phyloP scores from a whole-genome alignment of 768 basidiomycete genomes.

The Boletus subcaerulescens region DNA sequence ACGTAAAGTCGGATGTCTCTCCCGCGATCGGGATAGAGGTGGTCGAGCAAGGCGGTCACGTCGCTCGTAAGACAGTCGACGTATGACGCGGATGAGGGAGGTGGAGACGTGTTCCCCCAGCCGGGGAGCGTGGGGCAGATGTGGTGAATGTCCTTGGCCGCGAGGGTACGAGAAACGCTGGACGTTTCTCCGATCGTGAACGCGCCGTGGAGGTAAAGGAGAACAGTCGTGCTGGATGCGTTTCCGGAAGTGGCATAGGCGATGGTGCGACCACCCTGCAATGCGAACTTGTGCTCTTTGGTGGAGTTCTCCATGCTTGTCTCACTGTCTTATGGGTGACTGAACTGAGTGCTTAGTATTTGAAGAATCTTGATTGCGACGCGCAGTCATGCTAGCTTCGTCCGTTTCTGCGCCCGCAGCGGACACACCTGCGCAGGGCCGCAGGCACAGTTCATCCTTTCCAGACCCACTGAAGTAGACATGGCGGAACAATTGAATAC shows the following conservation, averaged over 20 bases:
- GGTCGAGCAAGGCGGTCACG: slow-evolving; percentile 44
- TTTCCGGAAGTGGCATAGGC: slow-evolving; percentile 56
- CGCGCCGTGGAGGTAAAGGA: slow-evolving; percentile 56
- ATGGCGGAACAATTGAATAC: rapidly evolving
- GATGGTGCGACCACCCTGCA: slow-evolving; percentile 43
- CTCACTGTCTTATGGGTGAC: neutral
- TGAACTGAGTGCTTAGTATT: neutral
- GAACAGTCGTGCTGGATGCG: slow-evolving; percentile 43
- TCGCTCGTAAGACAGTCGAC: slow-evolving; percentile 42
- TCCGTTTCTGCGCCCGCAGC: neutral
- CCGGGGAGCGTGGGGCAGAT: slow-evolving; percentile 55
- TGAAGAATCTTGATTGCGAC: neutral
- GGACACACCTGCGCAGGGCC: too few relatives aligned
- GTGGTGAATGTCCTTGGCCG: slow-evolving; percentile 42
- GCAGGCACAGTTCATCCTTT: too few relatives aligned
- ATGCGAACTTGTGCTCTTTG: slow-evolving; percentile 17
- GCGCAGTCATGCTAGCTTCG: neutral
- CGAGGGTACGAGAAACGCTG: slow-evolving; percentile 31
- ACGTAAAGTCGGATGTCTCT: slow-evolving; percentile 46
- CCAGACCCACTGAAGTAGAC: too few relatives aligned
- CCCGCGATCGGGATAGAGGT: slow-evolving; percentile 44
- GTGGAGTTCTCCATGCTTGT: neutral
- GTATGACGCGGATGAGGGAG: slow-evolving; percentile 35
- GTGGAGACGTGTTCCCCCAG: slow-evolving; percentile 54
- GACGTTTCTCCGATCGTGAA: slow-evolving; percentile 49